phyloP scores from a whole-genome alignment of 495 filamentous ascomycete species.

The Penicillium angulare region DNA sequence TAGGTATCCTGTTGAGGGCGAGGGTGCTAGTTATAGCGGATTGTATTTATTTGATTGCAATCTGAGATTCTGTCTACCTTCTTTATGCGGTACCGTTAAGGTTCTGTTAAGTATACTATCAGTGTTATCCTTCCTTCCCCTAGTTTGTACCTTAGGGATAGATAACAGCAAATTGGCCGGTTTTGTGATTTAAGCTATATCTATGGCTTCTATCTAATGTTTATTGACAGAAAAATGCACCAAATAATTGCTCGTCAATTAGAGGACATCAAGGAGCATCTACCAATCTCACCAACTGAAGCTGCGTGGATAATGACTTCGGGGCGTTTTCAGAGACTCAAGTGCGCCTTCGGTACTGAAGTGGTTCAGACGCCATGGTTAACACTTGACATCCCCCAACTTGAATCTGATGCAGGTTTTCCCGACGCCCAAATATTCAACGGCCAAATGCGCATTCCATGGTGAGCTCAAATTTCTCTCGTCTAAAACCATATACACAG shows the following conservation, averaged over 20 bases:
- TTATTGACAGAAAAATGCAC: conserved; percentile 35
- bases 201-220: conserved; percentile 1
- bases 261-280: conserved; percentile 17
- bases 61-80: conserved; percentile 28
- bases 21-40: conserved; percentile 5
- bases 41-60: conserved; percentile 10
- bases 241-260: conserved; percentile 20
- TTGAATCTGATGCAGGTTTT: conserved; percentile 16
- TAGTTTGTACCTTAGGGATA: not conserved
- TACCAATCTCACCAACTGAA: conserved; percentile 15
- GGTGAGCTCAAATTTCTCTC: conserved; percentile 22
- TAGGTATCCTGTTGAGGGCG: conserved; percentile 50
- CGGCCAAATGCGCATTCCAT: conserved; percentile 33
- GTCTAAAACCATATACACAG: too few relatives aligned
- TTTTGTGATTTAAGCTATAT: not conserved
- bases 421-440: conserved; percentile 29
- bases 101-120: not conserved
- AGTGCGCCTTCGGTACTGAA: conserved; percentile 39
- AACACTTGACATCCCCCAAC: conserved; percentile 29
- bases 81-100: conserved; percentile 19
- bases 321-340: conserved; percentile 36
- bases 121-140: not conserved
- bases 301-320: conserved; percentile 36
- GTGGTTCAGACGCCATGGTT: conserved; percentile 23
- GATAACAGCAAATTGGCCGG: not conserved